These are phyloP conservation scores for Apophysomyces variabilis DNA, from an alignment of 371 early-diverging fungal genomes.

Conservation along the genomic window DNA sequence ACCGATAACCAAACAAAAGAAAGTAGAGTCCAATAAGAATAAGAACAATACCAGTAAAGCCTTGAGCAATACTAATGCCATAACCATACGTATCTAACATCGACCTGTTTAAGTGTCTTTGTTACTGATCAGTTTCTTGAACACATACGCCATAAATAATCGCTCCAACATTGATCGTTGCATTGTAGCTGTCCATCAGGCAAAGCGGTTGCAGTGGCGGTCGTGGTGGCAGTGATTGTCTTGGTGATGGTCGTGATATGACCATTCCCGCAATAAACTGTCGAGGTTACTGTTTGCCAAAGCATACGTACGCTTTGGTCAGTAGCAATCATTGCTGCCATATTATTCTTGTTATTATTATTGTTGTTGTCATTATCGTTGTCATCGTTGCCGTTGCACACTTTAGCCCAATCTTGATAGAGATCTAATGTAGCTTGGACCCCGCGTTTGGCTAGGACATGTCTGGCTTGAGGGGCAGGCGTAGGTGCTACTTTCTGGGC, in stretches of 20 bases:
- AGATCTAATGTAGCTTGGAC: slow-evolving; percentile 30
- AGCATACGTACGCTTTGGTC: slow-evolving; percentile 21
- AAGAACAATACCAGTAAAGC: slow-evolving; percentile 44
- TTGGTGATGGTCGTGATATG: slow-evolving; percentile 39
- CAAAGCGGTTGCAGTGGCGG: slow-evolving; percentile 17
- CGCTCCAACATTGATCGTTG: slow-evolving; percentile 43
- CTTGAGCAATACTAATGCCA: slow-evolving; percentile 45
- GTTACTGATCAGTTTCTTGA: not conserved
- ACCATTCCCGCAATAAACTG: slow-evolving; percentile 43
- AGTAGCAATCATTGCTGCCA: slow-evolving; percentile 6
- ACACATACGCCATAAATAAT: slow-evolving; percentile 49
- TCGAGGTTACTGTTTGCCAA: slow-evolving; percentile 42
- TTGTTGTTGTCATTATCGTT: slow-evolving; percentile 12
- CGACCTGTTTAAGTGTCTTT: not conserved
- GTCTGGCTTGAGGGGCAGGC: not conserved
- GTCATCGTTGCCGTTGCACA: slow-evolving; percentile 26
- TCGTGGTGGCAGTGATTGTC: slow-evolving; percentile 29
- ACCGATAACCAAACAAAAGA: slow-evolving; percentile 45
- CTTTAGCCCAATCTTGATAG: slow-evolving; percentile 39
- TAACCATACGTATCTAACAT: slow-evolving; percentile 48
- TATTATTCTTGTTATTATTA: slow-evolving; percentile 3
- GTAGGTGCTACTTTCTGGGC: not conserved
- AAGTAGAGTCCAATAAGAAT: slow-evolving; percentile 47
- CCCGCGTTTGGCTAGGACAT: slow-evolving; percentile 27
- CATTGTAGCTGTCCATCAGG: slow-evolving; percentile 20